These are phyloP conservation scores for Bidens hawaiensis DNA, from an alignment of 140 eudicot genomes.

Conservation along the genomic window DNA sequence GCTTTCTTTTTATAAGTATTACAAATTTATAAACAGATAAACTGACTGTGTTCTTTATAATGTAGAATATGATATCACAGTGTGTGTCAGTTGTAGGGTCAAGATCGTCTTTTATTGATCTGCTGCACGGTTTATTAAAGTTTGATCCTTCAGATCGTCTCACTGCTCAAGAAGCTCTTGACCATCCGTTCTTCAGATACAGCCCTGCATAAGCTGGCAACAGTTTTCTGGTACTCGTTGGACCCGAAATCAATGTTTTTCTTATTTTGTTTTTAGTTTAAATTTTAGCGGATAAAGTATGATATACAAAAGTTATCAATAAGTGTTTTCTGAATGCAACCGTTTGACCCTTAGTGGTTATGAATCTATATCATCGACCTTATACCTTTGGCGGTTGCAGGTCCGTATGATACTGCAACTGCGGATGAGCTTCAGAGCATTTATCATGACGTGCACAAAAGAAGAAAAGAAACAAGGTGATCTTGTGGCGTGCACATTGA, in stretches of 20 bases:
- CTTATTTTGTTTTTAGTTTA: background rate
- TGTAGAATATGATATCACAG: constrained; percentile 57
- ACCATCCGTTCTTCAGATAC: constrained; percentile 66
- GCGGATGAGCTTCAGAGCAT: constrained; percentile 1
- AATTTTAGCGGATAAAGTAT: too few species aligned
- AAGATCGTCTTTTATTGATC: constrained; percentile 41
- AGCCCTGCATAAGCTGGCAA: constrained; percentile 21
- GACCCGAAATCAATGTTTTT: background rate
- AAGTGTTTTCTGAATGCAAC: background rate
- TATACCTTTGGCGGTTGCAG: constrained; percentile 7
- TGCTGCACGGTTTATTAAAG: constrained; percentile 52
- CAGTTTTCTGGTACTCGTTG: background rate
- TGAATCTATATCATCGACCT: background rate
- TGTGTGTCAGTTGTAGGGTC: constrained; percentile 36
- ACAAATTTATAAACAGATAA: background rate
- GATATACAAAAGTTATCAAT: background rate
- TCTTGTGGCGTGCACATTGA: background rate
- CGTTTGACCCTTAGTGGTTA: too few species aligned
- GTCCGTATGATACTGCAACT: constrained; percentile 8
- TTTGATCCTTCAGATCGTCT: constrained; percentile 66
- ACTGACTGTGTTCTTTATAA: background rate
- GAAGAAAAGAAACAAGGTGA: background rate
- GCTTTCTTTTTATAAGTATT: background rate
- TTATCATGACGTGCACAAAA: background rate
- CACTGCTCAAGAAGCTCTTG: constrained; percentile 61